A percentile compares a stretch with the other conserved stretches of the same genome.
Conservation (phyloP, 331 rosid species). For the Dryas integrifolia region DNA sequence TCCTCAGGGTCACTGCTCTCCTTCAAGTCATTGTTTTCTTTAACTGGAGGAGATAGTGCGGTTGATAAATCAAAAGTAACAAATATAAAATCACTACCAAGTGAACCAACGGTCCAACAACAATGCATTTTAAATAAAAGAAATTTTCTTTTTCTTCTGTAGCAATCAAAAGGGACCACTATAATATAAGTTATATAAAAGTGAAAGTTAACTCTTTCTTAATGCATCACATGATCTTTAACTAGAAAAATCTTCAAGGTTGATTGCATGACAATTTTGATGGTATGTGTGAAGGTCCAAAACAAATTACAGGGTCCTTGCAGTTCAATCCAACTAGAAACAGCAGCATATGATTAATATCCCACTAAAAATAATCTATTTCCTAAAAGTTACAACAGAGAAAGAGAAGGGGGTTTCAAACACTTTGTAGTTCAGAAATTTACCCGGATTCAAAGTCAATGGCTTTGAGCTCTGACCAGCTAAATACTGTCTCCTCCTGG, state of each 20-base stretch:
- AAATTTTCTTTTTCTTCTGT: background rate
- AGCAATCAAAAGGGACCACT: background rate
- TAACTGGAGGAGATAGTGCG: background rate
- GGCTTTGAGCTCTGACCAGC: conserved; percentile 6
- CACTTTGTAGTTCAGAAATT: background rate
- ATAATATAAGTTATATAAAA: background rate
- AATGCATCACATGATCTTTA: conserved; percentile 1
- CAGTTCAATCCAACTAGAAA: background rate
- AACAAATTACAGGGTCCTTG: background rate
- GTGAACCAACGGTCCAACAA: background rate
- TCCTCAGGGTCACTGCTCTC: background rate
- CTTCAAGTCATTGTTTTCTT: background rate
- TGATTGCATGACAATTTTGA: background rate
- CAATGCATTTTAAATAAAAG: background rate
- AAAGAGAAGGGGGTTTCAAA: background rate
- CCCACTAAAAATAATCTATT: background rate
- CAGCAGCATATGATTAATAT: background rate
- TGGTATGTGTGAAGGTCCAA: background rate
- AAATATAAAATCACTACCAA: background rate
- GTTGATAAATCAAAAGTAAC: background rate
- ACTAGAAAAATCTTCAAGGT: background rate
- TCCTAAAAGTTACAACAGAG: background rate
- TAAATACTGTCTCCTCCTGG: background rate
- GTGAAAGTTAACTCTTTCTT: background rate
- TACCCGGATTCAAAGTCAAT: background rate